A percentile compares a stretch with the other conserved stretches of the same genome.
These are phyloP conservation scores for Exophiala alcalophila DNA, from an alignment of 2,329 filamentous ascomycete species.

Conservation along the genomic window DNA sequence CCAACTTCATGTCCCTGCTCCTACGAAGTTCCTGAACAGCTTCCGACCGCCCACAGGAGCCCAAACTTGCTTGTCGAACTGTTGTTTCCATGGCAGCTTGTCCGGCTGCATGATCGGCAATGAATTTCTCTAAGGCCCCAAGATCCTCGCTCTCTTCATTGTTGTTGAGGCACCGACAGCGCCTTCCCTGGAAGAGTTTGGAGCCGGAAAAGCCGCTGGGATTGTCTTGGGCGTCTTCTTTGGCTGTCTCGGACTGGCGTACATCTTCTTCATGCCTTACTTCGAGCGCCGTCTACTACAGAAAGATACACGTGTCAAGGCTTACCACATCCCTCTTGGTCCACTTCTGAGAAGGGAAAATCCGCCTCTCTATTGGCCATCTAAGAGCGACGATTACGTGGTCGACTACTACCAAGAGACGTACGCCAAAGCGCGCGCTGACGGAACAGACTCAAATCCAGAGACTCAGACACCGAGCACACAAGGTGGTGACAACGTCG, in stretches of 20 bases:
- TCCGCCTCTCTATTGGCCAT: conserved; percentile 41
- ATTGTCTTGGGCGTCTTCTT: conserved; percentile 37
- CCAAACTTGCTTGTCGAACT: too few relatives aligned
- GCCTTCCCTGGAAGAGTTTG: conserved; percentile 33
- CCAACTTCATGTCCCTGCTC: too few relatives aligned
- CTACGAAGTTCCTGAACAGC: too few relatives aligned
- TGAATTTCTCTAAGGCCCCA: too few relatives aligned
- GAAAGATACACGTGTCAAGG: conserved; percentile 35
- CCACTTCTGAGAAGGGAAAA: conserved; percentile 41
- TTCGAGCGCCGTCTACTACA: conserved; percentile 38
- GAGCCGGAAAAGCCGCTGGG: conserved; percentile 31
- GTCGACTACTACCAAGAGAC: conserved; percentile 20
- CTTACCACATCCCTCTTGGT: conserved; percentile 39
- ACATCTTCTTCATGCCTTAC: conserved; percentile 39
- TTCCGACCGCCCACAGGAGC: too few relatives aligned
- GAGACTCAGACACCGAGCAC: too few relatives aligned
- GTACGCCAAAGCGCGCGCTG: too few relatives aligned
- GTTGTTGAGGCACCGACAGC: conserved; percentile 47
- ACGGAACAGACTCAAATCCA: too few relatives aligned
- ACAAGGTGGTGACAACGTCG: too few relatives aligned
- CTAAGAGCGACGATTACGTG: conserved; percentile 34
- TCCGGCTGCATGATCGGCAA: too few relatives aligned
- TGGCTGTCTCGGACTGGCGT: conserved; percentile 33
- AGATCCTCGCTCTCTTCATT: conserved; percentile 58
- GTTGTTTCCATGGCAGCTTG: too few relatives aligned